Base-by-base conservation (phyloP, 2,329 filamentous ascomycete species). In the Fusarium beomiforme region DNA sequence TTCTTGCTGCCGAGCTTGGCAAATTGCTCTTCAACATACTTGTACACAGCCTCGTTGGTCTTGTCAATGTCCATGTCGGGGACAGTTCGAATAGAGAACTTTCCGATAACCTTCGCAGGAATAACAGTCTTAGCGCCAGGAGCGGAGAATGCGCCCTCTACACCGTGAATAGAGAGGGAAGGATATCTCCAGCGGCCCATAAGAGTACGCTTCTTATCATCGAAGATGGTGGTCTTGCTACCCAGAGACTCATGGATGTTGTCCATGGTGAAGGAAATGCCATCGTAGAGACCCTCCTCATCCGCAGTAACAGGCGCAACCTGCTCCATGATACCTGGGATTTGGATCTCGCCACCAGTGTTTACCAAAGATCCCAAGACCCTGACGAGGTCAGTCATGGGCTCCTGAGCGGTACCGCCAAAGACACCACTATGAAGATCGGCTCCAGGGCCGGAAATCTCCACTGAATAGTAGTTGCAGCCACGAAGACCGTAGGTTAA, bases 71-170 rank as follows among this genome's bases (percentile, higher is more conserved):
- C 93, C 96, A 99, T 99, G 85, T 99, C 90, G 57, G 96, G 96
- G 24, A 99, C 96, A 37, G 95, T 98, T 75, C 96, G 91, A 84
- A 99, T 98, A 54, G 93, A 97, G 87, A 99, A 99, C 85, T 99
- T 99, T 83, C 96, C 96, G 78, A 92, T 93, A 63, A 99, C 96
- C 87, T 98, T 98, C 78, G 96, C 95, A 6, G 96, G 96, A 76
- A 99, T 99, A 77, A 99, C 96, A 2, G 96, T 99, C 89, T 99
- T 99, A 62, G 95, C 96, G 49, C 96, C 96, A 9, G 95, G 92
- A 4, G 93, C 92, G 46, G 93, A 95, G 86, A 97, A 99, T 55
- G 94, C 96, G 65, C 96, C 96, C 84, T 99, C 96, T 73, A 99
- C 85, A 67, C 96, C 96, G 85, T 99, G 96, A 43, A 99, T 86